Evolutionary conservation across 2,329 filamentous ascomycete species (phyloP).

Genomic region (Sphaerulina vaccinii): DNA sequence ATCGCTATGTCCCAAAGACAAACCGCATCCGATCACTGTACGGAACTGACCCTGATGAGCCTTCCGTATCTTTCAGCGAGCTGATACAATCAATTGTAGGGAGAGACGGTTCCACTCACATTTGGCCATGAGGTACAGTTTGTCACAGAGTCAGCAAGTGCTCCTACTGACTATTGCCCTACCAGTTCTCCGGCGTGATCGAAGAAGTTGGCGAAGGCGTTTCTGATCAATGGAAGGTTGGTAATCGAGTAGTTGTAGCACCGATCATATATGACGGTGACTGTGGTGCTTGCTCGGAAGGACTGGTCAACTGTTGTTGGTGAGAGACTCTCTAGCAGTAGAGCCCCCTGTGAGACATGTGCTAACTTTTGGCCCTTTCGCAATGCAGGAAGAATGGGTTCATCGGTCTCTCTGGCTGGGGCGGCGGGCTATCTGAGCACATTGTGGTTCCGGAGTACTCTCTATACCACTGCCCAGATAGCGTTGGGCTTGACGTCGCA

Average conservation of each 20-base stretch:
- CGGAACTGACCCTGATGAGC: too few relatives aligned
- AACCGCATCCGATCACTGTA: conserved; percentile 57
- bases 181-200: conserved; percentile 53
- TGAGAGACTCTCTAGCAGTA: too few relatives aligned
- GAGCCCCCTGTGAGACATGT: too few relatives aligned
- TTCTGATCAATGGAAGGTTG: conserved; percentile 45
- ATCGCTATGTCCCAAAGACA: conserved; percentile 45
- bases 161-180: too few relatives aligned
- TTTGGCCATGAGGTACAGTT: conserved; percentile 57
- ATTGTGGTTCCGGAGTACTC: conserved; percentile 50
- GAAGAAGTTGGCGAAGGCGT: conserved; percentile 55
- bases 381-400: conserved; percentile 50
- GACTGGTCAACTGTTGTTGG: conserved; percentile 55
- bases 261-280: conserved; percentile 57
- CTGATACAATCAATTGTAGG: too few relatives aligned
- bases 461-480: conserved; percentile 51
- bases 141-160: too few relatives aligned
- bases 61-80: too few relatives aligned
- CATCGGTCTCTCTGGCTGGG: conserved; percentile 54
- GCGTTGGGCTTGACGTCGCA: conserved; percentile 52
- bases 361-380: too few relatives aligned
- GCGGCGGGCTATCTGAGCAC: conserved; percentile 54
- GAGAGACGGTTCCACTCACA: conserved; percentile 52
- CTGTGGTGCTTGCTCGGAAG: conserved; percentile 53
- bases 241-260: conserved; percentile 45